These are phyloP conservation scores for Teratosphaeria nubilosa DNA, from an alignment of 2,329 filamentous ascomycete genomes.

Conservation along the genomic window DNA sequence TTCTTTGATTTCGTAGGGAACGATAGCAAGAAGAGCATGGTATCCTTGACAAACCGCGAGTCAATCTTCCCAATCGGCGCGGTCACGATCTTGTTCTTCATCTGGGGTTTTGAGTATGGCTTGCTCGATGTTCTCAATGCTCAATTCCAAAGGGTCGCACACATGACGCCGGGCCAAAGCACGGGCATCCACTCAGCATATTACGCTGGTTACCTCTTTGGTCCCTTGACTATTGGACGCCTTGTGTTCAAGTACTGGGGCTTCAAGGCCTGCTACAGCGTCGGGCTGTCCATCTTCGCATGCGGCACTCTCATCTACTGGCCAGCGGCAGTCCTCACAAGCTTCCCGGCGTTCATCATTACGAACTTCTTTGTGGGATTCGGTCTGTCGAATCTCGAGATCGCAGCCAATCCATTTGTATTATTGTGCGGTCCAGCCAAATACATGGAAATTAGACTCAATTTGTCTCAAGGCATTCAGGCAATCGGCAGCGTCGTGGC, in stretches of 20 bases:
- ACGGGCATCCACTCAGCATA: slow-evolving; percentile 61
- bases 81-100: slow-evolving; percentile 72
- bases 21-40: slow-evolving; percentile 58
- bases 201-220: slow-evolving; percentile 61
- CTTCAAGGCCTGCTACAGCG: slow-evolving; percentile 53
- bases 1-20: slow-evolving; percentile 75
- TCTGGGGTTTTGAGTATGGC: slow-evolving; percentile 88
- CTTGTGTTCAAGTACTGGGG: slow-evolving; percentile 48
- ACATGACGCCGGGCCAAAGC: slow-evolving; percentile 52
- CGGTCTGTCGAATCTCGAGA: slow-evolving; percentile 50
- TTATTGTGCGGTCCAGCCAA: slow-evolving; percentile 50
- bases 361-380: slow-evolving; percentile 55
- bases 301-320: slow-evolving; percentile 53
- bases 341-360: slow-evolving; percentile 49
- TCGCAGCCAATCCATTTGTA: slow-evolving; percentile 53
- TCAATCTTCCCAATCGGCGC: slow-evolving; percentile 62
- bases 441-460: slow-evolving; percentile 50
- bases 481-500: slow-evolving; percentile 51
- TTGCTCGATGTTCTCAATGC: slow-evolving; percentile 72
- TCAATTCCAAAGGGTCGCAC: slow-evolving; percentile 53
- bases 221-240: slow-evolving; percentile 56
- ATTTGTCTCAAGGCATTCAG: slow-evolving; percentile 52
- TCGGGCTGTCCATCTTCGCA: slow-evolving; percentile 52
- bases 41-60: slow-evolving; percentile 52
- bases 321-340: slow-evolving; percentile 53